These are phyloP conservation scores for Polyporus tsugae DNA, from an alignment of 1,284 basidiomycete genomes.

Conservation along the genomic window DNA sequence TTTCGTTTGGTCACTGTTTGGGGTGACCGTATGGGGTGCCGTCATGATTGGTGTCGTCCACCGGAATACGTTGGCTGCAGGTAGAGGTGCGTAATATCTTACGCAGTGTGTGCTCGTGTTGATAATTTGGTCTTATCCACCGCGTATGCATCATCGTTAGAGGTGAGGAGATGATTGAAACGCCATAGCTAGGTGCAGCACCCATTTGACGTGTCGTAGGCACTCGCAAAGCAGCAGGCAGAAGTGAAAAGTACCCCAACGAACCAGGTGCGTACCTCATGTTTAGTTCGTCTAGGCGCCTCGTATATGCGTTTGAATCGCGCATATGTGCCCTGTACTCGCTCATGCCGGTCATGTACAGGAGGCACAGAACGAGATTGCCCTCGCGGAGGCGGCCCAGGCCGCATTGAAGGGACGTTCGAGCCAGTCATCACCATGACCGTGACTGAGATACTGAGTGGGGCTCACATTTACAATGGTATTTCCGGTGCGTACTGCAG, in stretches of 20 bases:
- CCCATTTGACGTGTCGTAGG: slow-evolving; percentile 14
- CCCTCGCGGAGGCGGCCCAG: slow-evolving; percentile 35
- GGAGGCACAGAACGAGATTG: slow-evolving; percentile 34
- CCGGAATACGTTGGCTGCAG: slow-evolving; percentile 38
- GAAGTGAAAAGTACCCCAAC: slow-evolving; percentile 2
- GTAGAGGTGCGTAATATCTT: slow-evolving; percentile 35
- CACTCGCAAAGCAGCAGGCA: slow-evolving; percentile 9
- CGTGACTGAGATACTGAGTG: background rate
- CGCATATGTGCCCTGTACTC: background rate
- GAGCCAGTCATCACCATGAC: slow-evolving; percentile 9
- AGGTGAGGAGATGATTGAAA: slow-evolving; percentile 1
- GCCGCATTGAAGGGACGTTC: slow-evolving; percentile 28
- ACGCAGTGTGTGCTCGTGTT: background rate
- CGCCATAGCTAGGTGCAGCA: background rate
- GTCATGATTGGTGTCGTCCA: slow-evolving; percentile 44
- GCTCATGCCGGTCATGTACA: slow-evolving; percentile 3
- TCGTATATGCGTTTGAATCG: background rate
- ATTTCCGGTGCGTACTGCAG: background rate
- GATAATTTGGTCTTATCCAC: background rate
- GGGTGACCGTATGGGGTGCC: slow-evolving; percentile 40
- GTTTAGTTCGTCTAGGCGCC: background rate
- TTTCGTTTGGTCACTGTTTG: slow-evolving; percentile 38
- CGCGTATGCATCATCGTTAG: background rate
- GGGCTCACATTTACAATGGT: background rate
- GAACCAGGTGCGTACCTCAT: background rate